Conservation (phyloP, 345 rosid genomes). For the Mangifera indica region DNA sequence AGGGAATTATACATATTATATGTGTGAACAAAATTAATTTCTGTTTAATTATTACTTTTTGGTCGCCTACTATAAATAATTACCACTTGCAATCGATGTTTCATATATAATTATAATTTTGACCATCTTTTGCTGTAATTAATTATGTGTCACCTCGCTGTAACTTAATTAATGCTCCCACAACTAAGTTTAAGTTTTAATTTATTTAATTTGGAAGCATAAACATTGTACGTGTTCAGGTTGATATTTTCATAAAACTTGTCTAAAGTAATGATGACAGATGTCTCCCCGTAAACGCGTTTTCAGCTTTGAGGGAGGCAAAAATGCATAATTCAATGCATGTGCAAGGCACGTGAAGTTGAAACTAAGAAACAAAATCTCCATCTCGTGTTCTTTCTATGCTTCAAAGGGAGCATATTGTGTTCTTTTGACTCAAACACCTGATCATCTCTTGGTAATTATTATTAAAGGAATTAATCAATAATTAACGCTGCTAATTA, state of each 20-base stretch:
- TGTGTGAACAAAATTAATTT: neutral
- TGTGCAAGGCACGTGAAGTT: conserved; percentile 24
- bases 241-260: neutral
- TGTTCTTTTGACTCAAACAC: conserved; percentile 22
- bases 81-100: conserved; percentile 21
- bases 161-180: too few species aligned
- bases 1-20: neutral
- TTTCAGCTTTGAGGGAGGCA: neutral
- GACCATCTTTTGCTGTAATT: conserved; percentile 27
- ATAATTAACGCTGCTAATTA: too few species aligned
- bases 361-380: conserved; percentile 1
- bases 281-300: conserved; percentile 17
- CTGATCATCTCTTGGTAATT: too few species aligned
- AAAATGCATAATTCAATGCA: neutral
- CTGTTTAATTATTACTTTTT: conserved; percentile 20
- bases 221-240: conserved; percentile 18
- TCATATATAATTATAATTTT: conserved; percentile 20
- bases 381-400: conserved; percentile 28
- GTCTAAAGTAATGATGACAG: neutral
- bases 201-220: too few species aligned
- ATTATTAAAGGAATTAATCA: neutral
- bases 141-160: neutral
- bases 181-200: too few species aligned
- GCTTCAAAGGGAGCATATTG: conserved; percentile 7
- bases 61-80: conserved; percentile 40